Base-by-base conservation (phyloP, 345 rosid genomes). In the Gossypium anomalum region DNA sequence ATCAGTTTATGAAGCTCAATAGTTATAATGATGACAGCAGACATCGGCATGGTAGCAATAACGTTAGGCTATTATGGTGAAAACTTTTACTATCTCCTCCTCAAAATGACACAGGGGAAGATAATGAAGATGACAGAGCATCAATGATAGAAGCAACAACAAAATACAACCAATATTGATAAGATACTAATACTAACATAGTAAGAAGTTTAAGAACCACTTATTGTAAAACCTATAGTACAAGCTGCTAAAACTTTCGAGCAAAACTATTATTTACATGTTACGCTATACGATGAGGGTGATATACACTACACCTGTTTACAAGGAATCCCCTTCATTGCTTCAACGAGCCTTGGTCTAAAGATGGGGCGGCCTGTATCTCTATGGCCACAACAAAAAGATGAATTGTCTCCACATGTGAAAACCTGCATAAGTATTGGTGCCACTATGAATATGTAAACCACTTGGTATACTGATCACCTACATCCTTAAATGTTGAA, bases 391-490 rank as follows among this genome's bases (percentile, higher is more conserved):
- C 95, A 94, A 67, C 94, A 92, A 75, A 82, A 89, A 34, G 98
- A 91, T 53, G 98, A 94, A 80, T 94, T 94, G 81, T 91, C 94
- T 70, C 98, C 98, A 69, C 98, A 92, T 53, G 98, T 92, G 79
- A 88, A 90, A 84, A 94, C 97, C 98, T 94, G 84, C 57, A 80
- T 47, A 45, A 72, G 43, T 44, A 41, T 70, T 58, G 73, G 75
- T 14, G 27, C 51, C 47, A 66, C 34, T 14, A 52, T 41, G 61
- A 52, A 11, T 15, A 60, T 17, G 45, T 67, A 29, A 68, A 53
- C 53, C 73, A 76, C 49, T 23, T 45, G 20, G 16, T 49, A 48
- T 14, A 3, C 43, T 63, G 10, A 60, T 34, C 12, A 62, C 19
- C 47, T 17, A 16, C 23, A 43, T 11, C 48, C 64, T 47, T 61